A percentile compares a stretch with the other conserved stretches of the same genome.
These are phyloP conservation scores for Agaricus sinodeliciosus DNA, from an alignment of 768 basidiomycete species.

Conservation along the genomic window DNA sequence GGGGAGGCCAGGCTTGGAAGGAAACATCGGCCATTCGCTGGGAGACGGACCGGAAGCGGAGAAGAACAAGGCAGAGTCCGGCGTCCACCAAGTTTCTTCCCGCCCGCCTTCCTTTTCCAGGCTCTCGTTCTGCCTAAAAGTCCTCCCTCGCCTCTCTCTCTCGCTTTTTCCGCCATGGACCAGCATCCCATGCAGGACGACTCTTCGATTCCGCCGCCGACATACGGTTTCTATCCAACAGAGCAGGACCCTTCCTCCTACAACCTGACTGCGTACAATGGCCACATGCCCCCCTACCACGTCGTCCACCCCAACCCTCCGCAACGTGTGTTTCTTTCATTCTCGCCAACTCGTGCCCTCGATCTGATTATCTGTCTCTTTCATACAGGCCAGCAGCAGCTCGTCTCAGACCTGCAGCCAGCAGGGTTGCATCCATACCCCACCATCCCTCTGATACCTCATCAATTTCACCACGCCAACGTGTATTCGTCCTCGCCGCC, in stretches of 20 bases:
- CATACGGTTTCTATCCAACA: constrained; percentile 9
- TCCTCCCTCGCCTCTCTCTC: constrained; percentile 20
- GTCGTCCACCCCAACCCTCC: constrained; percentile 52
- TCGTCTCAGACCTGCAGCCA: constrained; percentile 58
- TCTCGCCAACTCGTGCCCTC: constrained; percentile 46
- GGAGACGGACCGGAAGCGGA: constrained; percentile 9
- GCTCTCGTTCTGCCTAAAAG: not conserved
- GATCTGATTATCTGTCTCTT: constrained; percentile 58
- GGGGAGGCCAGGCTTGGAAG: constrained; percentile 50
- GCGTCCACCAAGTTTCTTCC: constrained; percentile 14
- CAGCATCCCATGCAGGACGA: constrained; percentile 44
- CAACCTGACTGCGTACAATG: constrained; percentile 39
- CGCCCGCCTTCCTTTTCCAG: constrained; percentile 11
- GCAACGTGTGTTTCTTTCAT: constrained; percentile 64
- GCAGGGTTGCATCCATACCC: constrained; percentile 35
- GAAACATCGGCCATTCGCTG: not conserved
- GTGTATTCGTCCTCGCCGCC: constrained; percentile 57
- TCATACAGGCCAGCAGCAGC: constrained; percentile 44
- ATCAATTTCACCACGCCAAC: constrained; percentile 52
- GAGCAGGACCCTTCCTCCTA: constrained; percentile 48
- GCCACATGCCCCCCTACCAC: constrained; percentile 56
- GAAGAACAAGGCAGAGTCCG: constrained; percentile 19
- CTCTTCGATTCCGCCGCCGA: constrained; percentile 26
- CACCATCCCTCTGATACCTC: constrained; percentile 60
- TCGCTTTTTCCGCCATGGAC: constrained; percentile 35